Conservation (phyloP, 169 alveolate species). For the Besnoitia besnoiti region DNA sequence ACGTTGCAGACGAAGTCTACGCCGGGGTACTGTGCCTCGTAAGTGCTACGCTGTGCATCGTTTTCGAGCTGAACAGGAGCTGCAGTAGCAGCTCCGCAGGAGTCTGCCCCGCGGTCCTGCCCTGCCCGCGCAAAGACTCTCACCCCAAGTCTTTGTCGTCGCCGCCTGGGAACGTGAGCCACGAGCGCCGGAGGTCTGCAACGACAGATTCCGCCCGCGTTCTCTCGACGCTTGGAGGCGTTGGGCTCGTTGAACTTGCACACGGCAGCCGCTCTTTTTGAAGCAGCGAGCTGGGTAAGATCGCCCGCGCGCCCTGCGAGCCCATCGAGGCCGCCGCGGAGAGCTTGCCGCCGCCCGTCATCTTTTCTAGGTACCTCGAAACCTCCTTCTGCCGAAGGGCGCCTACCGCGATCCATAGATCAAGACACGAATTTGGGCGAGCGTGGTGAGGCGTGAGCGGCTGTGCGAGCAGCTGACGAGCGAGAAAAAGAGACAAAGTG, state of each 20-base stretch:
- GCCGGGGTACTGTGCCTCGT: too few species aligned
- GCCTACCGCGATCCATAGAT: not conserved
- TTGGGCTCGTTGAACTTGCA: not conserved
- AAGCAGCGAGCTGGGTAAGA: not conserved
- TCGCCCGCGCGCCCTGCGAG: not conserved
- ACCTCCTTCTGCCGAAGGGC: not conserved
- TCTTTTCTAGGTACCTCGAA: not conserved
- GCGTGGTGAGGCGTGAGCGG: too few species aligned
- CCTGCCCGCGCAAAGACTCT: not conserved
- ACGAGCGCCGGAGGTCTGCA: not conserved
- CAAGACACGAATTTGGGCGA: too few species aligned
- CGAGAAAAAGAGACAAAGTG: too few species aligned
- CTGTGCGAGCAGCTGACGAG: too few species aligned
- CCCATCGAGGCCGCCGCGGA: conserved; percentile 10
- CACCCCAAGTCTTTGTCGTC: conserved; percentile 24
- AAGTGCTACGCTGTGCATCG: too few species aligned
- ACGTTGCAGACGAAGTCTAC: too few species aligned
- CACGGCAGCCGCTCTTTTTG: not conserved
- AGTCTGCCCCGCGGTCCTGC: too few species aligned
- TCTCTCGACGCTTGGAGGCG: not conserved
- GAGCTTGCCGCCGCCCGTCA: conserved; percentile 2
- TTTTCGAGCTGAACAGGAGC: too few species aligned
- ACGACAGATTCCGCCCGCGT: not conserved
- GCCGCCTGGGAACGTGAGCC: not conserved
- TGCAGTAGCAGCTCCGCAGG: too few species aligned